Base-by-base conservation (phyloP, 169 alveolate genomes). In the Eimeria necatrix region DNA sequence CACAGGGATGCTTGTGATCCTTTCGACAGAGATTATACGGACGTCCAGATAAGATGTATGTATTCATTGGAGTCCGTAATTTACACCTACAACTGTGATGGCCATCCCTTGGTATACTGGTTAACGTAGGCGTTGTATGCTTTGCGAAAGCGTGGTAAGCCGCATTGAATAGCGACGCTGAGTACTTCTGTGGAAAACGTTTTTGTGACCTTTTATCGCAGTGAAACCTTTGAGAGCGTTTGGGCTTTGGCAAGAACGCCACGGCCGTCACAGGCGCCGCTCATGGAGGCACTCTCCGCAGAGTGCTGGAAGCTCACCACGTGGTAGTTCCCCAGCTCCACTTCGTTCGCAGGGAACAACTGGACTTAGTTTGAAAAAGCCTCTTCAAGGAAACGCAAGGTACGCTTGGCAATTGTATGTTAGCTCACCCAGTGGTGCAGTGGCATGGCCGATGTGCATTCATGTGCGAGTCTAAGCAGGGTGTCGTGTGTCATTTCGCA, bases 261-360 rank as follows among this genome's bases (percentile, higher is more conserved):
- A 59, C 80, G 20, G 56, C 9, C 92, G 92, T 26, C 80, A 49
- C 26, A 56, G 92, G 61, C 68, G 92, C 20, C 92, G 92, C 81
- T 85, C 92, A 5, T 85, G 92, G 92, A 85, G 92, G 53, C 92
- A 12, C 12, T 85, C 92, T 26, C 70, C 92, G 24, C 92, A 85
- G 92, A 85, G 92, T 60, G 56, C 81, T 18, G 92, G 92, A 59
- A 85, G 92, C 80, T 85, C 92, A 22, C 92, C 92, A 1, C 92
- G 92, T 22, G 76, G 80, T 14, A 85, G 0, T 46, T 85, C 92
- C 18, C 92, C 76, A 24, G 80, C 51, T 1, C 70, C 92, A 26
- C 60, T 78, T 59, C 92, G 92, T 26, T 59, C 92, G 32, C 92
- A 85, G 22, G 92, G 81, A 61, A 41, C 92, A 52, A 46, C 81